Evolutionary conservation across 768 basidiomycete genomes (phyloP).

Genomic region (Tulasnella sp.): DNA sequence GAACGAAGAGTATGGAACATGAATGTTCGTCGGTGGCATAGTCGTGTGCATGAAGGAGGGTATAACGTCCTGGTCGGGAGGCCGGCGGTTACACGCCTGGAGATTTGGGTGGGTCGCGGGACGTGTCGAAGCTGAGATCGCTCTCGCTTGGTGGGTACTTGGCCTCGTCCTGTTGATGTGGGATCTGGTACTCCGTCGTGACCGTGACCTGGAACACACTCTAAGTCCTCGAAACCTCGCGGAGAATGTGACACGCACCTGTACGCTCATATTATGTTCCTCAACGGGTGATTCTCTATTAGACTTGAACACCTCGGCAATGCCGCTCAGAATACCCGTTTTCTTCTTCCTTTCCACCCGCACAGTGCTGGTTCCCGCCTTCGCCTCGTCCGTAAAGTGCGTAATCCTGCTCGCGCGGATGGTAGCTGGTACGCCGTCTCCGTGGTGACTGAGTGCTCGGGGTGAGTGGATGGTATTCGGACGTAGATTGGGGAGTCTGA

Average conservation of each 20-base stretch:
- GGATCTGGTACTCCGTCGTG: slow-evolving; percentile 1
- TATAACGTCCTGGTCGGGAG: not conserved
- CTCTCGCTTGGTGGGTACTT: not conserved
- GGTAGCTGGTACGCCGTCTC: not conserved
- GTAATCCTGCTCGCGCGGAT: not conserved
- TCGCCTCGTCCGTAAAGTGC: not conserved
- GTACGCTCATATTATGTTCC: slow-evolving; percentile 12
- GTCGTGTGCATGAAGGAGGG: not conserved
- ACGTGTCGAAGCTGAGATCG: not conserved
- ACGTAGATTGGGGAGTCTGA: not conserved
- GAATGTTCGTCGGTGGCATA: not conserved
- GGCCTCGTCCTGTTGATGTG: not conserved
- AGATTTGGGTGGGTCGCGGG: not conserved
- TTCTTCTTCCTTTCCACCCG: not conserved
- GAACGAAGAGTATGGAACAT: not conserved
- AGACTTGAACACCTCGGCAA: not conserved
- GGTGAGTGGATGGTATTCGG: not conserved
- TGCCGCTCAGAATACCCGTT: not conserved
- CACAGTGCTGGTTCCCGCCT: not conserved
- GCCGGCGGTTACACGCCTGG: not conserved
- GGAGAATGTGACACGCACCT: not conserved
- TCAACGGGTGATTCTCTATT: not conserved
- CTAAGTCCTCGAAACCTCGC: not conserved
- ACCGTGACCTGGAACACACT: slow-evolving; percentile 3
- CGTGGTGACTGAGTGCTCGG: too few species aligned